Conservation (phyloP, 2,329 filamentous ascomycete genomes). For the Acephala macrosclerotiorum region DNA sequence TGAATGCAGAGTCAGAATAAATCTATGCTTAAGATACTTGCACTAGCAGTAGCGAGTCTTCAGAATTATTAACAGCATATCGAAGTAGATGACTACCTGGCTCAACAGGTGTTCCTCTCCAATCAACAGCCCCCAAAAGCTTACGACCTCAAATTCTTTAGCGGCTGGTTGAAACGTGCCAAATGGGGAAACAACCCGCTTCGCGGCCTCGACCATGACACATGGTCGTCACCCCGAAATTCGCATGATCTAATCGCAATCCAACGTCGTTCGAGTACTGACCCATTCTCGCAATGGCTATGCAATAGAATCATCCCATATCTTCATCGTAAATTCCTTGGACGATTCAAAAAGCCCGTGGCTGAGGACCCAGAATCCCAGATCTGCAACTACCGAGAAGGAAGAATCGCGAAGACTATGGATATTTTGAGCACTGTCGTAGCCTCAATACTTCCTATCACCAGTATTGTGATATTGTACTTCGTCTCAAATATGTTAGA, state of each 20-base stretch:
- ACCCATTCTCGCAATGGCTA: slow-evolving; percentile 12
- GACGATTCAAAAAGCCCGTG: slow-evolving; percentile 3
- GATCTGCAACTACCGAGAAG: slow-evolving; percentile 4
- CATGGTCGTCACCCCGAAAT: too few relatives aligned
- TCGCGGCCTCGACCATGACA: neutral
- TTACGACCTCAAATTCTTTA: neutral
- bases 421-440: slow-evolving; percentile 10
- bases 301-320: neutral
- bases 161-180: slow-evolving; percentile 13
- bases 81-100: too few relatives aligned
- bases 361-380: slow-evolving; percentile 10
- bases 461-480: slow-evolving; percentile 30
- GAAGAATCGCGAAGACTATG: neutral
- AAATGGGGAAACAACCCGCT: slow-evolving; percentile 13
- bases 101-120: too few relatives aligned
- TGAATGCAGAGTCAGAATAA: neutral
- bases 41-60: too few relatives aligned
- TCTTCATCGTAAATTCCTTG: slow-evolving; percentile 10
- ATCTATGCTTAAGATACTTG: too few relatives aligned
- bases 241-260: slow-evolving; percentile 3
- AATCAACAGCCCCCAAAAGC: too few relatives aligned
- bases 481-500: slow-evolving; percentile 13
- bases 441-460: slow-evolving; percentile 28
- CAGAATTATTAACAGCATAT: too few relatives aligned
- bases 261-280: neutral